Percentiles rank a stretch among this genome's conserved stretches.
Conservation (phyloP, 2,329 filamentous ascomycete species). For the Pseudogymnoascus sp. region DNA sequence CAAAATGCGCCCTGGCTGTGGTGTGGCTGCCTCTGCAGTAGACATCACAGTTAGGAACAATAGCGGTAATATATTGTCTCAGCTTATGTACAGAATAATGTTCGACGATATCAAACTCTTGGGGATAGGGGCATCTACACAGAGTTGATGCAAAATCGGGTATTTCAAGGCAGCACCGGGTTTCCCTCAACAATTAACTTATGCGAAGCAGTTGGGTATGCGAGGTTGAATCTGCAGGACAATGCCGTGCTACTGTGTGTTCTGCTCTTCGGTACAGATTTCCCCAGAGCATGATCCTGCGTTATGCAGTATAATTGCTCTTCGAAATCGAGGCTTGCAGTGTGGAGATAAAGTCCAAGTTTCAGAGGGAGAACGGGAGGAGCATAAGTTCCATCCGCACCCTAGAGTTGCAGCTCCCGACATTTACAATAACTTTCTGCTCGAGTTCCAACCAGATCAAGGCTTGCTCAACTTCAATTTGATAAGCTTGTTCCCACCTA, state of each 20-base stretch:
- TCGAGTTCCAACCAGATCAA: conserved; percentile 40
- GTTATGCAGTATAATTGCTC: conserved; percentile 33
- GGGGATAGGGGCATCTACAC: conserved; percentile 42
- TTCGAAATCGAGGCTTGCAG: conserved; percentile 45
- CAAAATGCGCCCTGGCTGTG: neutral
- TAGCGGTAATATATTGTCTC: conserved; percentile 25
- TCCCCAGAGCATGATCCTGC: conserved; percentile 28
- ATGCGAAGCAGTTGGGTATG: conserved; percentile 21
- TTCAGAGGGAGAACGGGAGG: conserved; percentile 19
- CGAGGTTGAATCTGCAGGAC: conserved; percentile 28
- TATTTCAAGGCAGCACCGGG: conserved; percentile 46
- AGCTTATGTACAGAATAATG: conserved; percentile 26
- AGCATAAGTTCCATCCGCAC: conserved; percentile 19
- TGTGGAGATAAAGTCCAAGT: conserved; percentile 16
- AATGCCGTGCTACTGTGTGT: conserved; percentile 21
- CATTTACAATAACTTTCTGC: conserved; percentile 45
- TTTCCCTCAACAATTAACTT: conserved; percentile 40
- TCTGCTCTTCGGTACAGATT: conserved; percentile 24
- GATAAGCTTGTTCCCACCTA: conserved; percentile 52
- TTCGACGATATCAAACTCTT: conserved; percentile 28
- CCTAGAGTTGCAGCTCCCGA: conserved; percentile 19
- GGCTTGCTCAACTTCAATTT: conserved; percentile 45
- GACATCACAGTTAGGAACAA: conserved; percentile 22
- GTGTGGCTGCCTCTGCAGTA: conserved; percentile 17
- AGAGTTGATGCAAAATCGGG: conserved; percentile 60